Conservation (phyloP, 2,329 filamentous ascomycete species). For the Ustulina deusta region DNA sequence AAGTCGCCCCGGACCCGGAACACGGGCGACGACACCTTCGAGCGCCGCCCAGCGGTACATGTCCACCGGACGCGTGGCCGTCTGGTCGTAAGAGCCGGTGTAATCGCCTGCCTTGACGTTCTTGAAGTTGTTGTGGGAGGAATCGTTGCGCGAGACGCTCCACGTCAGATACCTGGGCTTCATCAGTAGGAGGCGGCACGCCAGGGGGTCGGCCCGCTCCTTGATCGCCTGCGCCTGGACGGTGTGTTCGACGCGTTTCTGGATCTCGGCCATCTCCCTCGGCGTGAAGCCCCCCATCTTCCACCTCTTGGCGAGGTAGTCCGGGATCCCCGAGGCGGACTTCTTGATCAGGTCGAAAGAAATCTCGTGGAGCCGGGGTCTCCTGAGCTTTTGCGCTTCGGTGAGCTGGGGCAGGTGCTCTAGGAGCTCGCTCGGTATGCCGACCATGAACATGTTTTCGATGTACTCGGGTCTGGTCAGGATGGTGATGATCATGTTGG, state of each 20-base stretch:
- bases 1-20: too few relatives aligned
- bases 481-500: neutral
- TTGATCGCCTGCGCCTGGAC: neutral
- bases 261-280: neutral
- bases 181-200: neutral
- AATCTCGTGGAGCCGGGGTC: neutral
- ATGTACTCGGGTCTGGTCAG: neutral
- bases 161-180: constrained; percentile 2
- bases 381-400: neutral
- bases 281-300: neutral
- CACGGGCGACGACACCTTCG: too few relatives aligned
- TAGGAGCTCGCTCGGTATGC: neutral
- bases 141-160: neutral
- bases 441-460: neutral
- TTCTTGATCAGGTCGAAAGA: neutral
- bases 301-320: neutral
- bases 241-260: neutral
- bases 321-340: neutral
- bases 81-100: neutral
- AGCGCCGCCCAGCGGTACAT: constrained; percentile 38
- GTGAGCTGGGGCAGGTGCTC: neutral
- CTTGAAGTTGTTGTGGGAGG: neutral
- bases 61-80: neutral
- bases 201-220: neutral
- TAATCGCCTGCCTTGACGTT: neutral